Conservation (phyloP, 305 asterid genomes). For the Fraxinus platypoda region DNA sequence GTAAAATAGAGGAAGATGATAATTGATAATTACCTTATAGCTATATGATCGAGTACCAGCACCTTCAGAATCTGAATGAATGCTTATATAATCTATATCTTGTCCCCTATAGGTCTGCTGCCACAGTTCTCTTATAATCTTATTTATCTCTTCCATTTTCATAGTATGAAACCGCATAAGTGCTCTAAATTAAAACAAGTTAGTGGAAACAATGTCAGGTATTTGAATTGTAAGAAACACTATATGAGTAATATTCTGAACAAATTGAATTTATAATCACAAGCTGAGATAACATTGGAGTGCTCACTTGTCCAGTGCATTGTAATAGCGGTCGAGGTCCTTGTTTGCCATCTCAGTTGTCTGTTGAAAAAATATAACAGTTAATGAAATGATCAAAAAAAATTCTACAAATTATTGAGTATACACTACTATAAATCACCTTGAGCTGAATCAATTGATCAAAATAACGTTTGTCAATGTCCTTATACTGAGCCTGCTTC, state of each 20-base stretch:
- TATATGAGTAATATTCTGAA: not conserved
- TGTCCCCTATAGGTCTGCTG: slow-evolving; percentile 99
- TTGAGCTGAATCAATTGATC: slow-evolving; percentile 94
- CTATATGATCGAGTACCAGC: slow-evolving; percentile 97
- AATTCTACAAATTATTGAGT: not conserved
- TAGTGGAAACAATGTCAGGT: slow-evolving; percentile 22
- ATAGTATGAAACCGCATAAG: slow-evolving; percentile 97
- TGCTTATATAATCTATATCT: slow-evolving; percentile 92
- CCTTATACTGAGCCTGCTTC: slow-evolving; percentile 90
- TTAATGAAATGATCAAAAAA: not conserved
- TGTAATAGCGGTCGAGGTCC: slow-evolving; percentile 93
- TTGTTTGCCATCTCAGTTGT: slow-evolving; percentile 99
- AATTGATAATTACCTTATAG: slow-evolving; percentile 58
- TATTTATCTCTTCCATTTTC: slow-evolving; percentile 99
- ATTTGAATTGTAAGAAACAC: not conserved
- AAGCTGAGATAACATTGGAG: slow-evolving; percentile 10
- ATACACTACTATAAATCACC: slow-evolving; percentile 44
- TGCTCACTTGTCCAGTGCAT: slow-evolving; percentile 95
- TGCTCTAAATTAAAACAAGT: slow-evolving; percentile 53
- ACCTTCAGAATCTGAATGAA: slow-evolving; percentile 95
- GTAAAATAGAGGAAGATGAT: slow-evolving; percentile 10
- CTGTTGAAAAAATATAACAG: slow-evolving; percentile 41
- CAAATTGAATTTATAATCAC: not conserved
- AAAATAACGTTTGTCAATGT: slow-evolving; percentile 93
- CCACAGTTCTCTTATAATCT: slow-evolving; percentile 96